phyloP scores from a whole-genome alignment of 1,284 basidiomycete genomes.

The Apiotrichum laibachii region DNA sequence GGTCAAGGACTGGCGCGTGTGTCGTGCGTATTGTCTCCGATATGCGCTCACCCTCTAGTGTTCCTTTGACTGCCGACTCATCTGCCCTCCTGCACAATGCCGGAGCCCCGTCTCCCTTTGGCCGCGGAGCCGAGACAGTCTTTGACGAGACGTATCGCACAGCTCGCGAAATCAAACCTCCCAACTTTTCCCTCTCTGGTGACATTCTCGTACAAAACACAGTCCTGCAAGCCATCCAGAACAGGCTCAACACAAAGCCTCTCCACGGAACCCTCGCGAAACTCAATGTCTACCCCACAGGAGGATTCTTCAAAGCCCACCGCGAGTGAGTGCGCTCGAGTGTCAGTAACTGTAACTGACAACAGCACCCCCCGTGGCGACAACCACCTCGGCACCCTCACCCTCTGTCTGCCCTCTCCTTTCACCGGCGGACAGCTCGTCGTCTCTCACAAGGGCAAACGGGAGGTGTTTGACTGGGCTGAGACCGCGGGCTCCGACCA shows the following conservation, averaged over 20 bases:
- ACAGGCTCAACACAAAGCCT: background rate
- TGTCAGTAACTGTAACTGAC: background rate
- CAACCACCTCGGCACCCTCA: conserved; percentile 21
- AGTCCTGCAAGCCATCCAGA: conserved; percentile 11
- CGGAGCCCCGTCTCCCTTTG: background rate
- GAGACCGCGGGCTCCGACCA: background rate
- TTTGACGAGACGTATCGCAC: conserved; percentile 22
- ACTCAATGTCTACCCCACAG: conserved; percentile 20
- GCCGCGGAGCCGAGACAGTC: conserved; percentile 1
- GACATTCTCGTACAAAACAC: conserved; percentile 15
- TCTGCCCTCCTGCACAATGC: background rate
- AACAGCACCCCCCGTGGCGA: conserved; percentile 17
- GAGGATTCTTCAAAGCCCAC: conserved; percentile 27
- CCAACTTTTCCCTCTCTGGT: conserved; percentile 17
- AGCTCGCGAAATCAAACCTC: conserved; percentile 26
- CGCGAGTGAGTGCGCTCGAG: conserved; percentile 18
- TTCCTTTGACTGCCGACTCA: no score
- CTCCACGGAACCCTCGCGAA: conserved; percentile 17
- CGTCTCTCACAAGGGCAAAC: conserved; percentile 12
- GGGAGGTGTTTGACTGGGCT: conserved; percentile 20
- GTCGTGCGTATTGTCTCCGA: no score
- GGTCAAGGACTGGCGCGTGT: no score
- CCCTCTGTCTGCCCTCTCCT: conserved; percentile 23
- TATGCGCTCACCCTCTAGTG: no score
- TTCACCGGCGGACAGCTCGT: conserved; percentile 28